These are phyloP conservation scores for Clavispora fructus DNA, from an alignment of 805 yeast genomes.

Conservation along the genomic window DNA sequence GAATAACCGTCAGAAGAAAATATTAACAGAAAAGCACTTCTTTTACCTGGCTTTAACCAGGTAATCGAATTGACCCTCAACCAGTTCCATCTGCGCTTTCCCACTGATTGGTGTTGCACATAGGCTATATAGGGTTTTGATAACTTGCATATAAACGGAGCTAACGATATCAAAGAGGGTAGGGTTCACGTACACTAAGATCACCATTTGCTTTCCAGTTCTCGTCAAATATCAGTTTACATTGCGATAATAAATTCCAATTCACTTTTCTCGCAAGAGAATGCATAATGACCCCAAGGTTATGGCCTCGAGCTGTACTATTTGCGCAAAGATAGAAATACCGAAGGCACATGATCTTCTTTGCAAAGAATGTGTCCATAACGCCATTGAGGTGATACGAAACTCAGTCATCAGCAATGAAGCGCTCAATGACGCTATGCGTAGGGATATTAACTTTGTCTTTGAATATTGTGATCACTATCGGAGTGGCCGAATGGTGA, in stretches of 20 bases:
- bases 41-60: no score
- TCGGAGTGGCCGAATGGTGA: constrained; percentile 1
- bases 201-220: not conserved
- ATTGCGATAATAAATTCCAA: no score
- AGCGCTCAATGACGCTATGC: constrained; percentile 13
- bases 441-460: constrained; percentile 22
- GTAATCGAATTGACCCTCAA: no score
- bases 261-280: not conserved
- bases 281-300: not conserved
- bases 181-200: not conserved
- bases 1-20: no score
- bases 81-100: not conserved
- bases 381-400: constrained; percentile 16
- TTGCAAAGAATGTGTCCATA: constrained; percentile 19
- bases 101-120: not conserved
- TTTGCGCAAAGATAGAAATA: constrained; percentile 12
- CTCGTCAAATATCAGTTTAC: not conserved
- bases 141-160: not conserved
- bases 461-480: constrained; percentile 15
- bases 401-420: constrained; percentile 25
- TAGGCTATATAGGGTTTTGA: not conserved
- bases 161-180: not conserved
- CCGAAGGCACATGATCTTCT: constrained; percentile 12
- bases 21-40: no score
- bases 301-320: constrained; percentile 8